Evolutionary conservation across 192 early-diverging fungal species (phyloP), one percentile per base, ranked within the genome.

Genomic region (Coemansia sp.): DNA sequence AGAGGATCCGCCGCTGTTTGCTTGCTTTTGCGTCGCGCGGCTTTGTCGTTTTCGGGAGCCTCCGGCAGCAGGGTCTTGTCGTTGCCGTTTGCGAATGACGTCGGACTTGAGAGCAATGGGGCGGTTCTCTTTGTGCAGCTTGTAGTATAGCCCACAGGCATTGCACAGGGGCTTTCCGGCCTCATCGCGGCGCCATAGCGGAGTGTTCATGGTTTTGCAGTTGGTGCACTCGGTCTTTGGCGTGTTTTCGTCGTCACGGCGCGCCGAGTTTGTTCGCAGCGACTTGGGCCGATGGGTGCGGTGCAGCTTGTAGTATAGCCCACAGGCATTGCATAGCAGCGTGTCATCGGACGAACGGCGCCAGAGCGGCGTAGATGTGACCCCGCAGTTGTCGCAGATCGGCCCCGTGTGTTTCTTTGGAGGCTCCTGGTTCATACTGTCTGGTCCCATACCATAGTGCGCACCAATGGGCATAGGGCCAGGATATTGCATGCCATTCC

Each of bases 241-340:
- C 5, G 30, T 30, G 26, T 78, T 64, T 16, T 78, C 75, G 0
- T 71, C 69, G 15, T 78, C 75, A 58, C 83, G 82, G 32, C 74
- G 80, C n/a, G 84, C 80, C 3, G 86, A 82, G 58, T 86, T 85
- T 0, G 88, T 83, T 42, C 91, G 87, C 83, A 98, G 85, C 23
- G 84, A 82, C 26, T 90, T 84, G 14, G 96, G 94, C 14, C 94
- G 81, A 51, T 87, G 82, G 7, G 88, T 82, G 58, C 90, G 82
- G 64, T 99, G 95, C 40, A 99, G 83, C 70, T 95, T 97, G 68
- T 86, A 91, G 68, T 93, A 98, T 17, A 98, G 79, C 2, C 96
- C 96, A 61, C 96, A 98, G 7, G 96, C 96, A 60, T 98, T 98
- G 76, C 96, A 98, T 20, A 98, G 80, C 5, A 90, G 76, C 56